Conservation (phyloP, 1,284 basidiomycete genomes). For the Cryptococcus floricola region DNA sequence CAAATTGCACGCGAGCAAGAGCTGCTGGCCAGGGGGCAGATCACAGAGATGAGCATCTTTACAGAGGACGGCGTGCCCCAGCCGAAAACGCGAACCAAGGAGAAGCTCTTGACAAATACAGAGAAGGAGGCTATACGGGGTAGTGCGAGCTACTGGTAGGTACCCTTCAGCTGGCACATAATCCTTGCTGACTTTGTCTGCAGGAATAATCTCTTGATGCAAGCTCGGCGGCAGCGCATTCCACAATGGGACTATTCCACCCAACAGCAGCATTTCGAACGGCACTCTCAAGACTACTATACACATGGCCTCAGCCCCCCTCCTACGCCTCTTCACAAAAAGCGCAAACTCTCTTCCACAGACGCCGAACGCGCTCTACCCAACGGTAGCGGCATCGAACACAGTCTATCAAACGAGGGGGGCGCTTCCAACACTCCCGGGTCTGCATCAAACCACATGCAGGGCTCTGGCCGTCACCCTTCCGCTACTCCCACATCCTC, state of each 20-base stretch:
- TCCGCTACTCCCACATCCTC: neutral
- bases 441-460: neutral
- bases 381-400: neutral
- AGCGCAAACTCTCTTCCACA: neutral
- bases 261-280: slow-evolving; percentile 40
- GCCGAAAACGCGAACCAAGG: neutral
- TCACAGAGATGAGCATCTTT: slow-evolving; percentile 1
- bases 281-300: slow-evolving; percentile 35
- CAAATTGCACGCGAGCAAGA: slow-evolving; percentile 18
- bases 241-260: slow-evolving; percentile 50
- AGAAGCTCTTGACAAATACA: slow-evolving; percentile 17
- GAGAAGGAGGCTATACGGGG: slow-evolving; percentile 23
- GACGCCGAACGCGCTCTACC: neutral
- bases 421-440: neutral
- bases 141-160: slow-evolving; percentile 38
- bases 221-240: slow-evolving; percentile 42
- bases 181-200: slow-evolving; percentile 1
- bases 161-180: slow-evolving; percentile 1
- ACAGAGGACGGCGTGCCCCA: neutral
- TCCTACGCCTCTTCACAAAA: neutral
- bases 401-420: no score
- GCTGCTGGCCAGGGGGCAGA: slow-evolving; percentile 11
- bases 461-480: neutral
- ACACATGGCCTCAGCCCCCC: slow-evolving; percentile 22
- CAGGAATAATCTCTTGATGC: slow-evolving; percentile 47